A percentile compares a stretch with the other conserved stretches of the same genome.
Evolutionary conservation across 1,284 basidiomycete genomes (phyloP).

Genomic region (Pterulicium gracile): DNA sequence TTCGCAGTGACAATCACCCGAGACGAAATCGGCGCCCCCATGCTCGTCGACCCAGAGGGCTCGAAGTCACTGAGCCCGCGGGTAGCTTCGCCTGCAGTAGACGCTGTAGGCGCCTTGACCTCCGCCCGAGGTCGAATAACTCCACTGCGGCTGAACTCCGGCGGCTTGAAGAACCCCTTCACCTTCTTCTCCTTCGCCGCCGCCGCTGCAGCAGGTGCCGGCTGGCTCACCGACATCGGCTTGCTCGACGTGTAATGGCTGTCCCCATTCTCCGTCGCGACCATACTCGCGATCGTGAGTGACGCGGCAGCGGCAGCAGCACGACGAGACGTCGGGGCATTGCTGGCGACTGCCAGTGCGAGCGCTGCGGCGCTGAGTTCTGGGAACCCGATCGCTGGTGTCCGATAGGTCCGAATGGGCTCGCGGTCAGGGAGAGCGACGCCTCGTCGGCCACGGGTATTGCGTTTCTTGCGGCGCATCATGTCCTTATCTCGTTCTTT

Average conservation of each 20-base stretch:
- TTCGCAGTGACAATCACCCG: constrained; percentile 45
- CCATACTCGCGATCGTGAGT: constrained; percentile 73
- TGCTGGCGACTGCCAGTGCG: constrained; percentile 49
- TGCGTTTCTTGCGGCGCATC: constrained; percentile 75
- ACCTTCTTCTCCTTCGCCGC: constrained; percentile 53
- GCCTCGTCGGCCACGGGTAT: constrained; percentile 84
- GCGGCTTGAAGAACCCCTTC: constrained; percentile 62
- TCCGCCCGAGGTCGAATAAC: constrained; percentile 49
- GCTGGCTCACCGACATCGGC: constrained; percentile 23
- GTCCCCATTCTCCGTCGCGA: constrained; percentile 70
- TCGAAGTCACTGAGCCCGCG: constrained; percentile 9
- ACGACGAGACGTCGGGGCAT: constrained; percentile 59
- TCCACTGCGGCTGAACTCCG: constrained; percentile 11
- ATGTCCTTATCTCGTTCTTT: constrained; percentile 91
- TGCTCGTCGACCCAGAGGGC: neutral
- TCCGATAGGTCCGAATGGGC: constrained; percentile 84
- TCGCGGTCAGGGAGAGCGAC: constrained; percentile 89
- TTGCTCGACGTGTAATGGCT: constrained; percentile 41
- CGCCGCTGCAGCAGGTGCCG: constrained; percentile 21
- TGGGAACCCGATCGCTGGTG: constrained; percentile 76
- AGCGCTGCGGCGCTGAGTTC: constrained; percentile 62
- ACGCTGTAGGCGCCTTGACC: constrained; percentile 43
- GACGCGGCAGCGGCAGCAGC: constrained; percentile 81
- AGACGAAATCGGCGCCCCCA: constrained; percentile 22
- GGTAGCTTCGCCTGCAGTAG: constrained; percentile 56